A percentile compares a stretch with the other conserved stretches of the same genome.
phyloP scores from a whole-genome alignment of 495 filamentous ascomycete genomes.

The Choiromyces venosus region DNA sequence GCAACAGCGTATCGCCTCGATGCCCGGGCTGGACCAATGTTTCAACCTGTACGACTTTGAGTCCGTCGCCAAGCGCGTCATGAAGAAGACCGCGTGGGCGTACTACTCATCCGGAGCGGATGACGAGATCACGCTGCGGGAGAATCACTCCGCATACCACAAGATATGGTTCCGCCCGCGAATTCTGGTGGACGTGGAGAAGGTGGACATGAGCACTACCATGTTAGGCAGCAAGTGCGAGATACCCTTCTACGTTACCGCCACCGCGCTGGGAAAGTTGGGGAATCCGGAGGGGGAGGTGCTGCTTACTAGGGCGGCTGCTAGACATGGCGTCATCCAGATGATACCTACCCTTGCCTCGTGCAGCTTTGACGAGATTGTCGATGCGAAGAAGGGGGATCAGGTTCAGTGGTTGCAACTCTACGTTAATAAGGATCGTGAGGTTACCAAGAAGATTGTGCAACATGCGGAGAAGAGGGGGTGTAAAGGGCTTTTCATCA shows the following conservation, averaged over 20 bases:
- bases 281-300: conserved; percentile 70
- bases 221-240: conserved; percentile 83
- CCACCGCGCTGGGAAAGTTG: conserved; percentile 69
- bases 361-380: conserved; percentile 94
- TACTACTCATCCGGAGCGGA: conserved; percentile 96
- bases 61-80: conserved; percentile 73
- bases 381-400: conserved; percentile 71
- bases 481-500: conserved; percentile 96
- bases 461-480: conserved; percentile 85
- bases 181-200: conserved; percentile 77
- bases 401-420: conserved; percentile 97
- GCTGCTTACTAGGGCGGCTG: conserved; percentile 65
- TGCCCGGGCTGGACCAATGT: conserved; percentile 81
- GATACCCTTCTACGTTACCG: conserved; percentile 71
- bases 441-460: conserved; percentile 83
- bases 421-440: conserved; percentile 96
- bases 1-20: conserved; percentile 65
- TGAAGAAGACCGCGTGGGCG: conserved; percentile 94
- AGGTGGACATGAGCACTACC: conserved; percentile 75
- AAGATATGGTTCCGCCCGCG: conserved; percentile 95
- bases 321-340: conserved; percentile 54
- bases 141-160: conserved; percentile 94
- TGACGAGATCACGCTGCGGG: conserved; percentile 95
- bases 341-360: conserved; percentile 91
- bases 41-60: conserved; percentile 96